Evolutionary conservation across 2,329 filamentous ascomycete species (phyloP), one percentile per base, ranked within the genome.

Genomic region (Calonectria pauciramosa): DNA sequence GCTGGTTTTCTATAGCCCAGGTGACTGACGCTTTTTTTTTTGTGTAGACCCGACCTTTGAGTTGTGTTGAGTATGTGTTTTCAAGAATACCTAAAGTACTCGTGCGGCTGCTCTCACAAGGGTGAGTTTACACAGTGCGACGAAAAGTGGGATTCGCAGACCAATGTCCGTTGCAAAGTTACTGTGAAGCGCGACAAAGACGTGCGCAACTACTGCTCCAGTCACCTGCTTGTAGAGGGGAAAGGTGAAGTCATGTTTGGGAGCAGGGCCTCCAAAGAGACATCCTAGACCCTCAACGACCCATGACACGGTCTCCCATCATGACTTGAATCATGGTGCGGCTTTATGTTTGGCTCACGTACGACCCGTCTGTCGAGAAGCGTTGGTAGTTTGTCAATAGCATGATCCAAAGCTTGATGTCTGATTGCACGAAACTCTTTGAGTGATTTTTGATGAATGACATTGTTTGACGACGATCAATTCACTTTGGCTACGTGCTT

Each of bases 71-170:
- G n/a, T 38, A 65, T 41, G 32, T 49, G 36, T 38, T 66, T 32
- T 14, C 47, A 65, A 36, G 20, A 52, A 20, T 68, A 47, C 52
- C 36, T 49, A n/a, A 16, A 34, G n/a, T 71, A 56, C 30, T 23
- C 60, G 34, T 59, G 51, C 16, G 49, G 60, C 23, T 71, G 60
- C 60, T 38, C 44, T 28, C n/a, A 64, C 9, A 64, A 32, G 32
- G 23, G 68, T 23, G 56, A 64, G 30, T 70, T 70, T 30, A 36
- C 63, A 26, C 63, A 68, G 26, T 68, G 63, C n/a, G 30, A 49
- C 32, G 63, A 63, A 14, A 72, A 49, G 26, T 68, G n/a, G 9
- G 30, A 64, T 28, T 47, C 26, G 26, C 16, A 36, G 49, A 47
- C 47, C 60, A 71, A 66, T 38, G 1, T 49, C 11, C 20, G 23